Percentiles rank a stretch among this genome's conserved stretches.
Evolutionary conservation across 495 filamentous ascomycete genomes (phyloP).

Genomic region (Collariella sp.): DNA sequence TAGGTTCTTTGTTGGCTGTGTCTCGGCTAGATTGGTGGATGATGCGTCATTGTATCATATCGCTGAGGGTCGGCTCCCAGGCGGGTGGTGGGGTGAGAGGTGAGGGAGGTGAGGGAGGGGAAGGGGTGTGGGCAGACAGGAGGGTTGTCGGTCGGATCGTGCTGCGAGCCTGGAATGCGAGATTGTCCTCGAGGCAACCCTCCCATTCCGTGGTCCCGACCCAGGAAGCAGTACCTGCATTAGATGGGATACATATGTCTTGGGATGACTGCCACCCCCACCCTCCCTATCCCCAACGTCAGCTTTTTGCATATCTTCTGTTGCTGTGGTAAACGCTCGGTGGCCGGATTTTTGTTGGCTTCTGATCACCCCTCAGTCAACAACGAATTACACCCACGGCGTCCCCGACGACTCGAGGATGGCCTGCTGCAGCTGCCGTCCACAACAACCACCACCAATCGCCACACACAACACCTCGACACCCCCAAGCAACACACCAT

Average conservation of each 20-base stretch:
- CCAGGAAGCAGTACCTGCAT: constrained; percentile 10
- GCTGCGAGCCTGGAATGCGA: constrained; percentile 18
- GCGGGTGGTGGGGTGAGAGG: too few relatives aligned
- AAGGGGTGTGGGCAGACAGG: background rate
- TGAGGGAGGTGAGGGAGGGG: background rate
- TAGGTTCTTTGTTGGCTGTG: too few relatives aligned
- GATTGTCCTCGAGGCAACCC: constrained; percentile 1
- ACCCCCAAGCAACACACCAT: background rate
- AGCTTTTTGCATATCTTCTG: constrained; percentile 21
- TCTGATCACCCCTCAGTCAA: constrained; percentile 6
- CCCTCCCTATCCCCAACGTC: too few relatives aligned
- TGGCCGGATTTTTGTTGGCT: constrained; percentile 21
- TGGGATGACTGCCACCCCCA: constrained; percentile 9
- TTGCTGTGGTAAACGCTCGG: constrained; percentile 16
- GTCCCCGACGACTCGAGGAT: constrained; percentile 6
- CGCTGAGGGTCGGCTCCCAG: too few relatives aligned
- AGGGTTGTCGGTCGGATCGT: background rate
- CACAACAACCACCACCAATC: background rate
- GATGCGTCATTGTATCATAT: background rate
- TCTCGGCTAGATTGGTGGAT: too few relatives aligned
- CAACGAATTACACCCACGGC: constrained; percentile 1
- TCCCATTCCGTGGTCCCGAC: constrained; percentile 15
- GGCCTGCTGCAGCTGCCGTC: constrained; percentile 10
- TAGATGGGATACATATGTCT: constrained; percentile 26
- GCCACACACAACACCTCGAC: background rate